Evolutionary conservation across 164 flowering plant genomes (phyloP), one percentile per base, ranked within the genome.

Genomic region (Brasenia schreberi): DNA sequence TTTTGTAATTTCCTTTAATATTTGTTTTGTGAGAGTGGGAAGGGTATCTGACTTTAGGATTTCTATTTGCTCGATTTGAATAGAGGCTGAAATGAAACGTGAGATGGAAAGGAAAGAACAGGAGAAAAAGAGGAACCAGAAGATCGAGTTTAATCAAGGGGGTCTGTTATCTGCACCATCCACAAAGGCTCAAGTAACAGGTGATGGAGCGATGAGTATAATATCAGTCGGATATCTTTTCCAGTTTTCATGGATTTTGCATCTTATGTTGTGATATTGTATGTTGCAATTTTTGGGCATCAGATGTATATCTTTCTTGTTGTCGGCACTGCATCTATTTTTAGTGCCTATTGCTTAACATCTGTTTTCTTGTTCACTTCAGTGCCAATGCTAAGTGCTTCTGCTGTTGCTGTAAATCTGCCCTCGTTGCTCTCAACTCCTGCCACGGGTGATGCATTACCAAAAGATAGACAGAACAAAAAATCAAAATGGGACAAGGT

Each of bases 401-500:
- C 86, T 49, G 70, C 78, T 77, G 76, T 66, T 59, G 75, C 81
- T 61, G 72, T 75, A 63, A 69, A 77, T 73, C 83, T 82, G 19
- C 18, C 63, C 27, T 61, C 19, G 5, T 66, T 76, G 69, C 81
- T 59, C 63, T 60, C 83, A 27, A 73, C 67, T 49, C 65, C 81
- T 33, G 45, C 75, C 67, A 74, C 80, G 66, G 42, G 71, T 65
- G 96, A 89, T 82, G 72, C 71, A 42, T 65, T 60, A 44, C 43
- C 75, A 53, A 80, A 91, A 61, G 98, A 91, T n/a, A 81, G 97
- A 76, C 89, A 74, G 73, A 89, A 83, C 74, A 94, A 91, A 80
- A 91, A 89, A 77, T 85, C 97, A 67, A 94, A 94, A 81, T 94
- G 99, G 99, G 97, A 94, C 69, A 91, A 94, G 96, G 98, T 89